Evolutionary conservation across 2,329 filamentous ascomycete species (phyloP).

Genomic region (Fusarium illudens): DNA sequence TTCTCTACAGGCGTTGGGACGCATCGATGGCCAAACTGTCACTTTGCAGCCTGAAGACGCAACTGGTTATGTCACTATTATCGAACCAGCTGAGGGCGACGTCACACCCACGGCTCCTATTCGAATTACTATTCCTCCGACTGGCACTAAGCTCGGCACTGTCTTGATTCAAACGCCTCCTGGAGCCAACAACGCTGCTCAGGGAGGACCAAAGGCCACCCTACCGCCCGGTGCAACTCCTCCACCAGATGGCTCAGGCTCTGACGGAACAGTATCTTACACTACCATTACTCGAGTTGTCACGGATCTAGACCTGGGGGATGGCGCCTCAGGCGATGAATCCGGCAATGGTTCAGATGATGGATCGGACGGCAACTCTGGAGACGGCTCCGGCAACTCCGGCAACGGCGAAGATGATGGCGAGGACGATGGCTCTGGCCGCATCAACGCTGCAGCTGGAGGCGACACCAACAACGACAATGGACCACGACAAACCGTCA

Average conservation of each 20-base stretch:
- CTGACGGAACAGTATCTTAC: constrained; percentile 4
- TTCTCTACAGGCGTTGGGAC: not conserved
- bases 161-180: constrained; percentile 34
- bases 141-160: constrained; percentile 34
- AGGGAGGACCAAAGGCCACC: not conserved
- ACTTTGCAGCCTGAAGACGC: constrained; percentile 21
- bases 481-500: constrained; percentile 13
- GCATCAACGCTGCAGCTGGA: not conserved
- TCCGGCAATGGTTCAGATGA: not conserved
- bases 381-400: not conserved
- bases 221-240: not conserved
- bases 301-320: not conserved
- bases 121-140: constrained; percentile 24
- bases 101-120: constrained; percentile 21
- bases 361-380: not conserved
- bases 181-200: not conserved
- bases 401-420: not conserved
- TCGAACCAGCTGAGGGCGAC: constrained; percentile 26
- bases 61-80: constrained; percentile 30
- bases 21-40: constrained; percentile 12
- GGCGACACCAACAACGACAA: not conserved
- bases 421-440: not conserved
- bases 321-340: not conserved
- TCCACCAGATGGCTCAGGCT: not conserved
- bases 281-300: constrained; percentile 19